These are phyloP conservation scores for Stephania yunnanensis DNA, from an alignment of 164 flowering plant genomes.

Conservation along the genomic window DNA sequence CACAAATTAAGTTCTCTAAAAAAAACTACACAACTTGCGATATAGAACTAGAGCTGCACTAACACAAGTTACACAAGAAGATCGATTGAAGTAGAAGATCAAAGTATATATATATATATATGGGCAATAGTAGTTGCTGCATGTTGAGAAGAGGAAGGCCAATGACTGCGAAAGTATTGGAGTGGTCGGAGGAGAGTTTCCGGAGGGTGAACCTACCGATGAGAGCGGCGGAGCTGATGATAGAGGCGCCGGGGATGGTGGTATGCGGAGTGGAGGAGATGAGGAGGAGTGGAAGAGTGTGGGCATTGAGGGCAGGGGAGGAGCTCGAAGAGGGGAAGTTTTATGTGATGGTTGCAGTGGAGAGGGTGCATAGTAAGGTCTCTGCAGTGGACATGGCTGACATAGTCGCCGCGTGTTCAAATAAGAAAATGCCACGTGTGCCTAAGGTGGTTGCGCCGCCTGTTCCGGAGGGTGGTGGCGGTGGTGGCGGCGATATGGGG, in stretches of 20 bases:
- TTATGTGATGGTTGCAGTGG: conserved; percentile 31
- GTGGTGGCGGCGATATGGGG: conserved; percentile 1
- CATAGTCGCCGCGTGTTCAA: conserved; percentile 14
- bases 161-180: conserved; percentile 21
- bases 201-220: conserved; percentile 24
- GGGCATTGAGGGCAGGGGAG: conserved; percentile 43
- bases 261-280: conserved; percentile 25
- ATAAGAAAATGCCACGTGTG: neutral
- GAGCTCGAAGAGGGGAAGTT: conserved; percentile 28
- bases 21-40: neutral
- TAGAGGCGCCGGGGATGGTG: conserved; percentile 36
- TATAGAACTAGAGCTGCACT: too few species aligned
- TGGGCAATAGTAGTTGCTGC: conserved; percentile 12
- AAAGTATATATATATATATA: neutral
- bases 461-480: neutral
- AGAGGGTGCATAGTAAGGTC: conserved; percentile 23
- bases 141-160: neutral
- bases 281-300: conserved; percentile 17
- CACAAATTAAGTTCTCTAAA: neutral
- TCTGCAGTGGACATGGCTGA: conserved; percentile 29
- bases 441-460: conserved; percentile 7
- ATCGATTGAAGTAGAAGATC: neutral
- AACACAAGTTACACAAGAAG: neutral
- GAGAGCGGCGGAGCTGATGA: conserved; percentile 50
- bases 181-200: conserved; percentile 16